phyloP scores from a whole-genome alignment of 352 stramenopile species.

The Pythium insidiosum region DNA sequence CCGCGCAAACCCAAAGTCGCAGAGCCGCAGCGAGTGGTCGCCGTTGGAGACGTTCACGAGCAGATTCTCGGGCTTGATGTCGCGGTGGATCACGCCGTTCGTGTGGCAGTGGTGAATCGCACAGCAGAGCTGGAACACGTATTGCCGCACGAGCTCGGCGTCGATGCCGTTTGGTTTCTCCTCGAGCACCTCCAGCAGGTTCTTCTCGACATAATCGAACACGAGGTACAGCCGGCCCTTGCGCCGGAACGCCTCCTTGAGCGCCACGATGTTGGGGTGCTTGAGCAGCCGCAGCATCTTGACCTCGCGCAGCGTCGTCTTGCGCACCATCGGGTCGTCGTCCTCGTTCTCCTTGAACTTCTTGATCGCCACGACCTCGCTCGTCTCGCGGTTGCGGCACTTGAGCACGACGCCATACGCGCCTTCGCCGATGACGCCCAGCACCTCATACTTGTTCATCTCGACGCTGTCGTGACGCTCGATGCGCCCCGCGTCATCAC shows the following conservation, averaged over 20 bases:
- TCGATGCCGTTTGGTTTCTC: constrained; percentile 85
- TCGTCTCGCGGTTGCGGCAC: constrained; percentile 93
- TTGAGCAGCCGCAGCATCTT: constrained; percentile 98
- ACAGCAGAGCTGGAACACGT: constrained; percentile 97
- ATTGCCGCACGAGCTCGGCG: constrained; percentile 93
- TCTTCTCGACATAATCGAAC: constrained; percentile 97
- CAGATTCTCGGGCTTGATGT: constrained; percentile 99
- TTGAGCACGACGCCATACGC: constrained; percentile 92
- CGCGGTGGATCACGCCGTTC: constrained; percentile 95
- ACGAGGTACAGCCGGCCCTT: constrained; percentile 96
- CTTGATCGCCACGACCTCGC: constrained; percentile 98
- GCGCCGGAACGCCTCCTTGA: constrained; percentile 98
- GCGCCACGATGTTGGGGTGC: constrained; percentile 96
- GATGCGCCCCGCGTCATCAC: not conserved
- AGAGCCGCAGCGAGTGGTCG: constrained; percentile 96
- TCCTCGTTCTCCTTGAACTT: constrained; percentile 96
- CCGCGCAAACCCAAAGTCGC: constrained; percentile 96
- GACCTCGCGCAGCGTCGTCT: constrained; percentile 94
- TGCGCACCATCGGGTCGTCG: constrained; percentile 88
- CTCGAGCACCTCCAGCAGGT: constrained; percentile 93
- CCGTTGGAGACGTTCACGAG: constrained; percentile 93
- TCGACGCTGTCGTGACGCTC: not conserved
- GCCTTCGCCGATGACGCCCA: constrained; percentile 90
- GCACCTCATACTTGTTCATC: constrained; percentile 95
- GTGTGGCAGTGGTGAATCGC: constrained; percentile 96